Conservation (phyloP, 257 asterid genomes). For the Solanum lignicaule region DNA sequence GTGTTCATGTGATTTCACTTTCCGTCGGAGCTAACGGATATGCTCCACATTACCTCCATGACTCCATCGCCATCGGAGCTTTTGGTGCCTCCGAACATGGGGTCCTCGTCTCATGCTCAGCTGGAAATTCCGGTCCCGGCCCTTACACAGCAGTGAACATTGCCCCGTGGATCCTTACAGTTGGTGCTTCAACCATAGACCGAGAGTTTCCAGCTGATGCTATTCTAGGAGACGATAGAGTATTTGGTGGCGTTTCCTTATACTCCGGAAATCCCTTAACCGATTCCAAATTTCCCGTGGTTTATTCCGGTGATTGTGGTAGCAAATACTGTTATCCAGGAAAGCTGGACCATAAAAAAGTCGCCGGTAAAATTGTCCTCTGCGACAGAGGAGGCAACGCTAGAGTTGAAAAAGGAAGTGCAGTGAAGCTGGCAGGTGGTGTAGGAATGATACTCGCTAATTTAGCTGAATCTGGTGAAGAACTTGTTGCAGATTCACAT, state of each 20-base stretch:
- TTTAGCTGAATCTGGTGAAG: slow-evolving; percentile 78
- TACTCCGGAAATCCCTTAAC: slow-evolving; percentile 47
- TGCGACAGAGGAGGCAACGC: slow-evolving; percentile 97
- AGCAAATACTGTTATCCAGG: slow-evolving; percentile 72
- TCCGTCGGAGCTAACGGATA: slow-evolving; percentile 72
- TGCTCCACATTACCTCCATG: slow-evolving; percentile 53
- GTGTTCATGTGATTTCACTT: slow-evolving; percentile 71
- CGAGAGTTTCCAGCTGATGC: slow-evolving; percentile 92
- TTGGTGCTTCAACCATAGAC: slow-evolving; percentile 91
- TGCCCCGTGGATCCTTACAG: slow-evolving; percentile 95
- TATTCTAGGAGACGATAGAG: slow-evolving; percentile 58
- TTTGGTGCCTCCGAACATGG: slow-evolving; percentile 66
- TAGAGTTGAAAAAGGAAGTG: slow-evolving; percentile 75
- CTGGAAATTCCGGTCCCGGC: slow-evolving; percentile 84
- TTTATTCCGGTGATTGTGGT: slow-evolving; percentile 73
- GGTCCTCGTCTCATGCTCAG: slow-evolving; percentile 80
- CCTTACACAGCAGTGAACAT: slow-evolving; percentile 61
- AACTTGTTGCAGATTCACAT: slow-evolving; percentile 83
- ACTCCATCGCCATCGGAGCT: slow-evolving; percentile 85
- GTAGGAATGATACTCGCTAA: slow-evolving; percentile 77
- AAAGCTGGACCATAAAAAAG: slow-evolving; percentile 35
- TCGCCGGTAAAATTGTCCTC: slow-evolving; percentile 72
- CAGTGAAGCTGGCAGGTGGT: slow-evolving; percentile 91
- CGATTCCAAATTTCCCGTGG: slow-evolving; percentile 33
- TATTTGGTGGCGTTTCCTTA: slow-evolving; percentile 63